Conservation (phyloP, 805 yeast genomes). For the Danielozyma ontarioensis region DNA sequence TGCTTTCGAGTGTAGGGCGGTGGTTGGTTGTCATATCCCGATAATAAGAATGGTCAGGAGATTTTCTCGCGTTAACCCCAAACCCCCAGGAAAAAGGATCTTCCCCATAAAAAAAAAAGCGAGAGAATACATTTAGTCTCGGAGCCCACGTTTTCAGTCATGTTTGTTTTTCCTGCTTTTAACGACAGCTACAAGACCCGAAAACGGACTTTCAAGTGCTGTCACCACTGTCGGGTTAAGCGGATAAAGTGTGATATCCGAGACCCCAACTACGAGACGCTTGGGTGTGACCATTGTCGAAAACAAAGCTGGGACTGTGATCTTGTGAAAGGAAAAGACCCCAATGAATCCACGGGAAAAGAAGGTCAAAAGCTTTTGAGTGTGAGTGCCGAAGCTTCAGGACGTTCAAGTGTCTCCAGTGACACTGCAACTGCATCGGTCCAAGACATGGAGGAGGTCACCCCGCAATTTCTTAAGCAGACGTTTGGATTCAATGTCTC, state of each 20-base stretch:
- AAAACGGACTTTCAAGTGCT: conserved; percentile 30
- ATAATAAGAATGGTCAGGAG: too few species aligned
- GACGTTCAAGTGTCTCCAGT: not conserved
- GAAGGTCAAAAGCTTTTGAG: too few species aligned
- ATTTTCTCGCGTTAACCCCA: too few species aligned
- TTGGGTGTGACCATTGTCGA: conserved; percentile 25
- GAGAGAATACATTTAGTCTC: not conserved
- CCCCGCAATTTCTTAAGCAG: conserved; percentile 15
- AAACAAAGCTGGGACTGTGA: conserved; percentile 16
- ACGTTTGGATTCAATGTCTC: conserved; percentile 20
- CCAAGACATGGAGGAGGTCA: conserved; percentile 5
- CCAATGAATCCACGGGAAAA: too few species aligned
- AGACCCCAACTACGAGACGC: conserved; percentile 17
- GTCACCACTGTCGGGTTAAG: conserved; percentile 24
- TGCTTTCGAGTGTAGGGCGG: conserved; percentile 38
- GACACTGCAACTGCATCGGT: not conserved
- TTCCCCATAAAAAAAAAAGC: too few species aligned
- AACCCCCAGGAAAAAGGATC: too few species aligned
- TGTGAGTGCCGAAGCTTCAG: not conserved
- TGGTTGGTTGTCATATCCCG: conserved; percentile 41
- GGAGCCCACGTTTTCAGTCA: conserved; percentile 2
- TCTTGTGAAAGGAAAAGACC: not conserved
- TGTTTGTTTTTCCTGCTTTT: conserved; percentile 35
- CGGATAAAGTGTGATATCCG: conserved; percentile 24
- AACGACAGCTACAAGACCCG: conserved; percentile 28